Evolutionary conservation across 371 early-diverging fungal genomes (phyloP).

Genomic region (Mucor lusitanicus): DNA sequence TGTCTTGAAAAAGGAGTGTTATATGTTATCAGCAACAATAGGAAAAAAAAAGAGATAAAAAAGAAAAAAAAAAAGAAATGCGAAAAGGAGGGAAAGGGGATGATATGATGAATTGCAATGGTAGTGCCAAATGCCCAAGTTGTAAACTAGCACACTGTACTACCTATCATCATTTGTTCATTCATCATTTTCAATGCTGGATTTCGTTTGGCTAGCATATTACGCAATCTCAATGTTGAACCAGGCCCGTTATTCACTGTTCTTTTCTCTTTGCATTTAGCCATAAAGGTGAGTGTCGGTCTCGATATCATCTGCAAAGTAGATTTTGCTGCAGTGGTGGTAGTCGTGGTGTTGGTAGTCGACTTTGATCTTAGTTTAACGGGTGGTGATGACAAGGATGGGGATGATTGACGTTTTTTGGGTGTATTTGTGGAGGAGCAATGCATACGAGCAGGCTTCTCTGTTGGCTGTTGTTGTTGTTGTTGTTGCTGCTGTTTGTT

Average conservation of each 20-base stretch:
- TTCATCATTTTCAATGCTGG: background rate
- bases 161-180: background rate
- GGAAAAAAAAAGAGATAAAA: background rate
- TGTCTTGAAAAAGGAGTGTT: background rate
- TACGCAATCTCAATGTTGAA: conserved; percentile 45
- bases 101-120: background rate
- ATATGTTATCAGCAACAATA: background rate
- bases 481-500: background rate
- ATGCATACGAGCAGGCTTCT: background rate
- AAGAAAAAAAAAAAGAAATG: background rate
- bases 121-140: background rate
- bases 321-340: conserved; percentile 15
- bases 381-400: background rate
- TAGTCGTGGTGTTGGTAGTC: background rate
- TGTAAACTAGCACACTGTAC: background rate
- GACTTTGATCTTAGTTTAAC: background rate
- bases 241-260: conserved; percentile 28
- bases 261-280: conserved; percentile 17
- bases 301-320: background rate
- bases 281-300: conserved; percentile 10
- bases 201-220: conserved; percentile 42
- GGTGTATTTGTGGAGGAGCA: background rate
- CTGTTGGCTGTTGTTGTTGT: background rate
- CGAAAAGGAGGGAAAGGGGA: conserved; percentile 4
- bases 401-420: background rate